These are phyloP conservation scores for Psidium friedrichsthalianum DNA, from an alignment of 345 rosid species.

Conservation along the genomic window DNA sequence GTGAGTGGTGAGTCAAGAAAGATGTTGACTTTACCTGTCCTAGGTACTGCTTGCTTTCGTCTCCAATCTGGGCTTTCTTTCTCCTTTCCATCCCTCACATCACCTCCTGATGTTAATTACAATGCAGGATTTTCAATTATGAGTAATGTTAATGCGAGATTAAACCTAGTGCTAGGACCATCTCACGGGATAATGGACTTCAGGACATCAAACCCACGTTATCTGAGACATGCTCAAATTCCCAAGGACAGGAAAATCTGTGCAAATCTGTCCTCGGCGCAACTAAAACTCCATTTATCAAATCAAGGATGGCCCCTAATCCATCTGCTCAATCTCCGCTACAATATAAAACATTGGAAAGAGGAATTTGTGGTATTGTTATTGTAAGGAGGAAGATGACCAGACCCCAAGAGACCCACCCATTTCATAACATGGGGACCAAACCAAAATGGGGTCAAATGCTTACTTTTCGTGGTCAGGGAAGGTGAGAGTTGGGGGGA, in stretches of 20 bases:
- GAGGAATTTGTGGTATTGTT: neutral
- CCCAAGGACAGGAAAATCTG: neutral
- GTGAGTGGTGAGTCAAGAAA: neutral
- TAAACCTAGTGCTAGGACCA: neutral
- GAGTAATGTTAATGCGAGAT: neutral
- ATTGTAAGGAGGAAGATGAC: neutral
- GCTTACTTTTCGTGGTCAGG: neutral
- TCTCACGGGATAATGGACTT: neutral
- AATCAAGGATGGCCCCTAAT: neutral
- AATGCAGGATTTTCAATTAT: neutral
- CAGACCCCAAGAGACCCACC: neutral
- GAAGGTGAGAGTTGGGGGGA: conserved; percentile 1
- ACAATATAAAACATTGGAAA: neutral
- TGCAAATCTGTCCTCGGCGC: neutral
- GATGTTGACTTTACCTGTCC: neutral
- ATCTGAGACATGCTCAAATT: neutral
- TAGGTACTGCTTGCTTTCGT: neutral
- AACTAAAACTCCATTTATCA: neutral
- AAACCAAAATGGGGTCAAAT: neutral
- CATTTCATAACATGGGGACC: neutral
- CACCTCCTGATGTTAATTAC: neutral
- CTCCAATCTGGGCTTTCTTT: neutral
- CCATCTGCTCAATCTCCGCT: neutral
- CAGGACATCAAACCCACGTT: neutral
- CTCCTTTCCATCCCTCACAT: neutral